phyloP scores from a whole-genome alignment of 306 rosid genomes.

The Casuarina glauca region DNA sequence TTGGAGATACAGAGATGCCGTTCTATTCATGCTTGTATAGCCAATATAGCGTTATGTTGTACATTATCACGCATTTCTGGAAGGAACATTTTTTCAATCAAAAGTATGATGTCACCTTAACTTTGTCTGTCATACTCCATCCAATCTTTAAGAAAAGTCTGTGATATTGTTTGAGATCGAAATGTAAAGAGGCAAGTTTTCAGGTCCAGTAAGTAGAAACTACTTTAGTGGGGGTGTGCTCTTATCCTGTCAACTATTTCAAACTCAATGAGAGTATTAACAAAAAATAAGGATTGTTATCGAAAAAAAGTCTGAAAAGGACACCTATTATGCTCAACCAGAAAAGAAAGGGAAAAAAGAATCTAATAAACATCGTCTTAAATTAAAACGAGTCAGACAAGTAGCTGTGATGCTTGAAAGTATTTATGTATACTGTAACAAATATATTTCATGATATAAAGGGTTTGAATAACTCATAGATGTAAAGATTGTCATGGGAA shows the following conservation, averaged over 20 bases:
- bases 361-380: background rate
- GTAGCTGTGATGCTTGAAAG: constrained; percentile 1
- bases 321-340: background rate
- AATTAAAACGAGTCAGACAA: background rate
- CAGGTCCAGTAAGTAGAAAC: background rate
- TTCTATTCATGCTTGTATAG: too few species aligned
- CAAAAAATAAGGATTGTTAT: background rate
- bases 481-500: background rate
- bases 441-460: background rate
- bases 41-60: background rate
- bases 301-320: background rate
- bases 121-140: background rate
- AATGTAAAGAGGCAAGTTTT: background rate
- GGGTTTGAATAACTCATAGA: background rate
- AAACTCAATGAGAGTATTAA: background rate
- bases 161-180: background rate
- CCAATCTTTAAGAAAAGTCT: background rate
- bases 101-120: background rate
- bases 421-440: background rate
- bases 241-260: constrained; percentile 1
- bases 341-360: background rate
- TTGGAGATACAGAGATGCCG: too few species aligned
- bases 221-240: background rate
- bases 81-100: background rate
- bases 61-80: background rate